These are phyloP conservation scores for Leishmania turanica DNA, from an alignment of 208 protist species.

Conservation along the genomic window DNA sequence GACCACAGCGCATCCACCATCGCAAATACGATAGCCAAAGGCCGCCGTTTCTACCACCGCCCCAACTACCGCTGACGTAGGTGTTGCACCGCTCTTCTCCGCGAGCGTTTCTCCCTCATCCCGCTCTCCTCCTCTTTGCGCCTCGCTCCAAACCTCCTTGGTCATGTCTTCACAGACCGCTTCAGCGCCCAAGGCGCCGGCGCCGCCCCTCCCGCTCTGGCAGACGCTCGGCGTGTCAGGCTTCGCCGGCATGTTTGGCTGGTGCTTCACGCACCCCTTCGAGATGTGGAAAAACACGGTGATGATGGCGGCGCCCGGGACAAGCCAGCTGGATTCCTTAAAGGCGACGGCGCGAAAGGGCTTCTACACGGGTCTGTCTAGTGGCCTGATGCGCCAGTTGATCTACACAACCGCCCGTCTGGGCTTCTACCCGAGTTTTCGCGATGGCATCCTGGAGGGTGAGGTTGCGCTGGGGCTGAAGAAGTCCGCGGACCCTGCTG, in stretches of 20 bases:
- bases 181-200: conserved; percentile 6
- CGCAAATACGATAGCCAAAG: neutral
- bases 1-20: neutral
- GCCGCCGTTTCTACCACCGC: neutral
- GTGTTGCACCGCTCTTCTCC: neutral
- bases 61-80: neutral
- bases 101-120: neutral
- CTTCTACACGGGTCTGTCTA: conserved; percentile 84
- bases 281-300: conserved; percentile 95
- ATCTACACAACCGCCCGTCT: conserved; percentile 91
- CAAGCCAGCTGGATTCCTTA: conserved; percentile 50
- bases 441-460: conserved; percentile 65
- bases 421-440: conserved; percentile 91
- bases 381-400: conserved; percentile 84
- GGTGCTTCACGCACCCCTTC: conserved; percentile 92
- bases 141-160: neutral
- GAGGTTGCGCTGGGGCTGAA: conserved; percentile 48
- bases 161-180: neutral
- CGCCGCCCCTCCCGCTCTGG: conserved; percentile 41
- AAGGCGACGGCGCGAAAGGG: conserved; percentile 55
- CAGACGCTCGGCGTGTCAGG: conserved; percentile 81
- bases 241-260: conserved; percentile 84
- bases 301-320: conserved; percentile 69
- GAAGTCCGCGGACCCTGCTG: conserved; percentile 44
- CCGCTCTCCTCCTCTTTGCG: neutral